Conservation (phyloP, 805 yeast genomes). For the Wickerhamiella sorbophila region DNA sequence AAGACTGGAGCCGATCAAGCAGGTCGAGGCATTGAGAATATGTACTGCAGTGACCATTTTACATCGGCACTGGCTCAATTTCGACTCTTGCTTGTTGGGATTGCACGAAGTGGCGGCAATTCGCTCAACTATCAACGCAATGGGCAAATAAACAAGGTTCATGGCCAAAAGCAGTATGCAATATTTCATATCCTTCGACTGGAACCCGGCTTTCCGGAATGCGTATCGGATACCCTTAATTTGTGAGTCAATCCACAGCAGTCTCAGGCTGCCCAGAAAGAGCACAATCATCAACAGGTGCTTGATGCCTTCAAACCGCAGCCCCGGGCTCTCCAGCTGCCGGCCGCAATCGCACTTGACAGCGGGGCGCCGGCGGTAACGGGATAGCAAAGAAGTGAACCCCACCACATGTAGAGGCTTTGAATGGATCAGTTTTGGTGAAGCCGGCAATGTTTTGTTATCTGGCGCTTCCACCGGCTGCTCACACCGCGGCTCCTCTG, state of each 20-base stretch:
- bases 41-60: conserved; percentile 24
- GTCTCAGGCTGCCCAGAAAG: conserved; percentile 28
- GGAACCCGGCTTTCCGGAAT: conserved; percentile 22
- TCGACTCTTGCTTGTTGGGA: conserved; percentile 2
- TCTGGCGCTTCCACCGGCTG: not conserved
- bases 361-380: conserved; percentile 5
- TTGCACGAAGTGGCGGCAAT: conserved; percentile 16
- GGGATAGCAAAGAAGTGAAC: conserved; percentile 15
- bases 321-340: conserved; percentile 8
- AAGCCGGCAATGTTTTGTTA: not conserved
- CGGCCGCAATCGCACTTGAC: conserved; percentile 8
- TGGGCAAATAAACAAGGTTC: conserved; percentile 26
- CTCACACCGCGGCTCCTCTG: too few species aligned
- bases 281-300: conserved; percentile 29
- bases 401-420: conserved; percentile 14
- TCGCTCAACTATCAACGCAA: conserved; percentile 27
- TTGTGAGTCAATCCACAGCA: conserved; percentile 26
- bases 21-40: conserved; percentile 17
- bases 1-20: conserved; percentile 10
- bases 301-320: conserved; percentile 25
- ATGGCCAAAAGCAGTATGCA: conserved; percentile 18
- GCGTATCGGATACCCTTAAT: conserved; percentile 26
- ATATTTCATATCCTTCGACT: conserved; percentile 21
- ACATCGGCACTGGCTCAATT: conserved; percentile 15
- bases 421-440: conserved; percentile 7